Evolutionary conservation across 306 rosid species (phyloP).

Genomic region (Parietaria judaica): DNA sequence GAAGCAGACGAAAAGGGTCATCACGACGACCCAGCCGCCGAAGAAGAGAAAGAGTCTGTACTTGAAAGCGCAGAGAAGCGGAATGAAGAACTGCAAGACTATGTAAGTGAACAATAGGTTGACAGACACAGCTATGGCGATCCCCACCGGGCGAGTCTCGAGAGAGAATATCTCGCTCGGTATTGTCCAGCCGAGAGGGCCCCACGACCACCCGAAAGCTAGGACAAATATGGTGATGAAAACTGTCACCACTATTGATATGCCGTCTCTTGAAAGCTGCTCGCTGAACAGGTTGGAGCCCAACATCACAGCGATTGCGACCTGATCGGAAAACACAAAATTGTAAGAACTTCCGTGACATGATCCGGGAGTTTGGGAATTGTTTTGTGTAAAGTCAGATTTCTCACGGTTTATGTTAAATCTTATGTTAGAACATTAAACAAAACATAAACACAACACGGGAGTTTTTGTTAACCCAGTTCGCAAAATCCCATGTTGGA

Average conservation of each 20-base stretch:
- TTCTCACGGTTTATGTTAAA: too few relatives aligned
- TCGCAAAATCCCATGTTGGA: too few relatives aligned
- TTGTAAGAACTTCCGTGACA: too few relatives aligned
- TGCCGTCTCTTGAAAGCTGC: constrained; percentile 32
- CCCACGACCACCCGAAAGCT: constrained; percentile 77
- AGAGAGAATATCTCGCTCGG: constrained; percentile 61
- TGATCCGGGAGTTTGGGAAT: too few relatives aligned
- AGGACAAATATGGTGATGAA: constrained; percentile 69
- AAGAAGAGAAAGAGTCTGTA: constrained; percentile 60
- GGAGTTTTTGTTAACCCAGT: too few relatives aligned
- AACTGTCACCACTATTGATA: constrained; percentile 51
- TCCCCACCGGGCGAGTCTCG: constrained; percentile 57
- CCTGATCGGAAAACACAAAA: constrained; percentile 18
- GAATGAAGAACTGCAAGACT: constrained; percentile 44
- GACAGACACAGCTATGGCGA: constrained; percentile 55
- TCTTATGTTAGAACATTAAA: too few relatives aligned
- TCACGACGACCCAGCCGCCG: constrained; percentile 49
- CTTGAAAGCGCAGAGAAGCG: constrained; percentile 39
- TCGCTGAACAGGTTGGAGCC: constrained; percentile 49
- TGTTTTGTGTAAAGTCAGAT: too few relatives aligned
- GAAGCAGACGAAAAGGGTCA: constrained; percentile 46
- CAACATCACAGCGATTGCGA: constrained; percentile 50
- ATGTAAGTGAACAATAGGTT: constrained; percentile 54
- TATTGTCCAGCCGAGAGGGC: constrained; percentile 69
- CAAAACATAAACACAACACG: too few relatives aligned